phyloP scores from a whole-genome alignment of 176 grass and related monocot genomes.

The Panicum miliaceum region DNA sequence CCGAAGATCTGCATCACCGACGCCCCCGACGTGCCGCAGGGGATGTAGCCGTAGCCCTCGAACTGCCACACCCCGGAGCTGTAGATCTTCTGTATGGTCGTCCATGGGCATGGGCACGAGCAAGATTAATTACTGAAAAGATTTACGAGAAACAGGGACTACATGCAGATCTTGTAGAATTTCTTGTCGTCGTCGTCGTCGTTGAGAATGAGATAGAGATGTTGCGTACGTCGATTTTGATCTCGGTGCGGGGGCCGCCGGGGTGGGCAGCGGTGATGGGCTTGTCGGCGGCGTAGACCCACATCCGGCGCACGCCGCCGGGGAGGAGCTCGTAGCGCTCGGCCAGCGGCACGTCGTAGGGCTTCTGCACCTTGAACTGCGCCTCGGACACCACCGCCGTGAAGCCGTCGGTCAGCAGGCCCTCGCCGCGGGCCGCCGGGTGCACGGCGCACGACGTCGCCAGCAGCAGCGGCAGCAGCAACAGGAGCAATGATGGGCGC shows the following conservation, averaged over 20 bases:
- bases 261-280: not conserved
- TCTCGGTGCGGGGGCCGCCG: constrained; percentile 46
- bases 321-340: constrained; percentile 1
- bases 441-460: no score
- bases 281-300: constrained; percentile 61
- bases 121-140: no score
- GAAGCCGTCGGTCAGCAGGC: constrained; percentile 47
- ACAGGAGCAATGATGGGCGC: no score
- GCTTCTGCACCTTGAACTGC: constrained; percentile 44
- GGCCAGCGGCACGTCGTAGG: constrained; percentile 32
- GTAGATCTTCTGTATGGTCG: constrained; percentile 3
- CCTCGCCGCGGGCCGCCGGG: no score
- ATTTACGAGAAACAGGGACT: no score
- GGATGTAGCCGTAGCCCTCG: constrained; percentile 46
- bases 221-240: not conserved
- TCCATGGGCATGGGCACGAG: no score
- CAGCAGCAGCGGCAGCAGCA: no score
- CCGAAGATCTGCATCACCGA: constrained; percentile 55
- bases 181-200: no score
- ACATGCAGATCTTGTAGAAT: no score
- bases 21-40: constrained; percentile 37
- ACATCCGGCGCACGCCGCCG: constrained; percentile 44
- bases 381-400: constrained; percentile 28
- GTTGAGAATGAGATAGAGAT: no score
- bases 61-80: constrained; percentile 54